A percentile compares a stretch with the other conserved stretches of the same genome.
Conservation (phyloP, 1,139 yeast species). For the Diutina neorugosa region DNA sequence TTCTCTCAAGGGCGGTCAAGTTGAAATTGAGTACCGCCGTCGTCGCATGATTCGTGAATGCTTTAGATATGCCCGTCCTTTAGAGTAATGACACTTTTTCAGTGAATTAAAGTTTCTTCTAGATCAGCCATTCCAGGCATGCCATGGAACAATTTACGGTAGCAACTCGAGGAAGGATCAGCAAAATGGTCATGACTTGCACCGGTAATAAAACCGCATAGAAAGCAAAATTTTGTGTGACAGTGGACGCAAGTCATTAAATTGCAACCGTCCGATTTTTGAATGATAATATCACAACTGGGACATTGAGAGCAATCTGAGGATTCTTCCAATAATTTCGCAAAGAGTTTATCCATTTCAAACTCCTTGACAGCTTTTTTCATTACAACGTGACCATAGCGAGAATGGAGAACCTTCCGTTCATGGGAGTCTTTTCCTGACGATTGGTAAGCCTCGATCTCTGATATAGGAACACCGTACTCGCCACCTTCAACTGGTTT, state of each 20-base stretch:
- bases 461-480: conserved; percentile 28
- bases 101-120: not conserved
- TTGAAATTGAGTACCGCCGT: conserved; percentile 8
- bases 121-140: conserved; percentile 25
- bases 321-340: conserved; percentile 29
- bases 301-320: conserved; percentile 42
- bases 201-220: conserved; percentile 37
- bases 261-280: conserved; percentile 56
- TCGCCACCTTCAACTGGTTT: conserved; percentile 29
- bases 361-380: conserved; percentile 32
- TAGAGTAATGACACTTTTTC: not conserved
- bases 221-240: conserved; percentile 38
- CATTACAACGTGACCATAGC: conserved; percentile 38
- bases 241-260: conserved; percentile 52
- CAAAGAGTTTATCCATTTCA: conserved; percentile 36
- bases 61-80: conserved; percentile 8
- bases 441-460: conserved; percentile 26
- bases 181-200: conserved; percentile 44
- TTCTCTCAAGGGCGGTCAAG: not conserved
- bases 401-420: conserved; percentile 26
- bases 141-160: conserved; percentile 44
- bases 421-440: conserved; percentile 17
- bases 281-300: conserved; percentile 39
- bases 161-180: conserved; percentile 31
- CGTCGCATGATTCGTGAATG: conserved; percentile 9